These are phyloP conservation scores for Nicotiana paniculata DNA, from an alignment of 257 asterid species.

Conservation along the genomic window DNA sequence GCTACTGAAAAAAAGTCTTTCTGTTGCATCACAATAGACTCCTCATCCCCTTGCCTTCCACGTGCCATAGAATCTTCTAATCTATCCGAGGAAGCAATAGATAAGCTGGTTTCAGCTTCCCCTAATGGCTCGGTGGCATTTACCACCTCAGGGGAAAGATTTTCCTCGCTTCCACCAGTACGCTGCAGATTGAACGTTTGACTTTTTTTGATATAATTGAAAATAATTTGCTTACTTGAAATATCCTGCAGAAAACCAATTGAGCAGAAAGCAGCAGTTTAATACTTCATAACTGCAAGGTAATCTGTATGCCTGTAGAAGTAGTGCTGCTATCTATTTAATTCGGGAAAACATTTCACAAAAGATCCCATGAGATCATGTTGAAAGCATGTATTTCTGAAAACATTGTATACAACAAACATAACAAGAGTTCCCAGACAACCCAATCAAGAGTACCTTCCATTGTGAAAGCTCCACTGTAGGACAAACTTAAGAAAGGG, in stretches of 20 bases:
- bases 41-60: constrained; percentile 11
- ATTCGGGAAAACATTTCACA: not conserved
- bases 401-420: not conserved
- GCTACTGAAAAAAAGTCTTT: constrained; percentile 37
- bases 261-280: not conserved
- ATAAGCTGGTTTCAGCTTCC: constrained; percentile 41
- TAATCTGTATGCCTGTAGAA: not conserved
- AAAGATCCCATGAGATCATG: not conserved
- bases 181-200: constrained; percentile 30
- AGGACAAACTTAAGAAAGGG: not conserved
- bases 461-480: not conserved
- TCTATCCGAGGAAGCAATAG: constrained; percentile 26
- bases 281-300: not conserved
- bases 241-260: constrained; percentile 31
- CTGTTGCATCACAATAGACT: constrained; percentile 28
- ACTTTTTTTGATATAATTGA: constrained; percentile 30
- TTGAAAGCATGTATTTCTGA: not conserved
- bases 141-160: constrained; percentile 56
- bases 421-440: not conserved
- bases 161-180: constrained; percentile 35
- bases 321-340: not conserved
- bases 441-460: not conserved
- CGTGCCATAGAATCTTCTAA: constrained; percentile 20
- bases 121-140: constrained; percentile 31
- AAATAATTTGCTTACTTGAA: constrained; percentile 7